A percentile compares a stretch with the other conserved stretches of the same genome.
phyloP scores from a whole-genome alignment of 495 filamentous ascomycete species.

The Podospora pseudocomata region DNA sequence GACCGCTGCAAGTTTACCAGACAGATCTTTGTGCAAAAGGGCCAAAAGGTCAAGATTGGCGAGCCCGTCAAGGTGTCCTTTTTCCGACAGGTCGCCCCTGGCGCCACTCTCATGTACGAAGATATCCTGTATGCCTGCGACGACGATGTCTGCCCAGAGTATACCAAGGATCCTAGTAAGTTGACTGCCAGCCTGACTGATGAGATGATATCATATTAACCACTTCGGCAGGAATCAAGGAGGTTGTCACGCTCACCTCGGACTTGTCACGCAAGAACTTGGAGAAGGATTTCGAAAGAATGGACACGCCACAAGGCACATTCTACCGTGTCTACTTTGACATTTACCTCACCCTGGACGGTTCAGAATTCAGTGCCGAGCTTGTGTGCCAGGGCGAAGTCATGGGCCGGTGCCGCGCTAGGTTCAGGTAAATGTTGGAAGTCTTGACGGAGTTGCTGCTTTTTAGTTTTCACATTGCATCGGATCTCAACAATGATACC shows the following conservation, averaged over 20 bases:
- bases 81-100: slow-evolving; percentile 96
- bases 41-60: slow-evolving; percentile 96
- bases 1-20: slow-evolving; percentile 98
- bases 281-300: slow-evolving; percentile 97
- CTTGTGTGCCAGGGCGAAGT: slow-evolving; percentile 97
- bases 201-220: slow-evolving; percentile 28
- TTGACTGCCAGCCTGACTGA: slow-evolving; percentile 26
- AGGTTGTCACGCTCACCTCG: slow-evolving; percentile 95
- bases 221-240: slow-evolving; percentile 77
- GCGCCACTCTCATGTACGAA: slow-evolving; percentile 98
- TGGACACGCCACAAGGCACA: slow-evolving; percentile 97
- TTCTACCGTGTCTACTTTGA: slow-evolving; percentile 87
- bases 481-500: slow-evolving; percentile 38
- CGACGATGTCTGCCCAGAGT: slow-evolving; percentile 96
- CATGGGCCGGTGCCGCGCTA: slow-evolving; percentile 92
- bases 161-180: slow-evolving; percentile 98
- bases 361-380: slow-evolving; percentile 96
- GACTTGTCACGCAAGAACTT: slow-evolving; percentile 97
- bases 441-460: slow-evolving; percentile 21
- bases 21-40: slow-evolving; percentile 98
- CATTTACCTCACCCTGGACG: slow-evolving; percentile 91
- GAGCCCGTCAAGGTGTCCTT: slow-evolving; percentile 99
- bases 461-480: slow-evolving; percentile 26
- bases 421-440: slow-evolving; percentile 57
- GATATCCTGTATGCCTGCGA: slow-evolving; percentile 98